Percentiles rank a stretch among this genome's conserved stretches.
These are phyloP conservation scores for Cynara cardunculus DNA, from an alignment of 129 eudicot genomes.

Conservation along the genomic window DNA sequence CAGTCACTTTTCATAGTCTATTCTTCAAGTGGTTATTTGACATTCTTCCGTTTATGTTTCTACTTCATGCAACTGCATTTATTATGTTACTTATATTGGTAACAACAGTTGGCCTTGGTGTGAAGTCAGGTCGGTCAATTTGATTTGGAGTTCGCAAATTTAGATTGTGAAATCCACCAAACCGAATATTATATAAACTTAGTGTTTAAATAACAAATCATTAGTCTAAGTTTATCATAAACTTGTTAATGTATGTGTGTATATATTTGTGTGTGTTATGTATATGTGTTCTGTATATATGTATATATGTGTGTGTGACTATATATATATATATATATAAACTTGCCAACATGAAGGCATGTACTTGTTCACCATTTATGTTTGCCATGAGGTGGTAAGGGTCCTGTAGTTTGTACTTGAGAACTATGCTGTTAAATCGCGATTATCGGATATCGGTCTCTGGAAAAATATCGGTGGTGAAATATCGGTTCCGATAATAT, in stretches of 20 bases:
- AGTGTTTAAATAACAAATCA: not conserved
- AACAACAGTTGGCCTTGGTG: not conserved
- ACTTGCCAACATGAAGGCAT: not conserved
- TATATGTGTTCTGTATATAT: no score
- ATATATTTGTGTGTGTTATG: no score
- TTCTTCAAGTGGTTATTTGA: not conserved
- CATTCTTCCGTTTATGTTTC: not conserved
- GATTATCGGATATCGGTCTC: no score
- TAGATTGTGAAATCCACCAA: not conserved
- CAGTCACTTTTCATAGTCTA: not conserved
- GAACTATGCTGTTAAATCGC: no score
- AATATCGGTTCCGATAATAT: no score
- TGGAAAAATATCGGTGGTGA: no score
- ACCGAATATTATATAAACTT: not conserved
- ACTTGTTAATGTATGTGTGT: not conserved
- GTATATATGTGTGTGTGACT: no score
- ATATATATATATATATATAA: no score
- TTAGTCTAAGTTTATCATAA: not conserved
- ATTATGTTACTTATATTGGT: not conserved
- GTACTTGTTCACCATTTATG: not conserved
- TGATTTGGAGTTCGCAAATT: not conserved
- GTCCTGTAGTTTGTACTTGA: not conserved
- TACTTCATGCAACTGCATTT: no score
- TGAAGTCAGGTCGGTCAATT: not conserved
- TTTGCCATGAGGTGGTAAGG: not conserved